Evolutionary conservation across 2,329 filamentous ascomycete species (phyloP).

Genomic region (Phaeomoniella chlamydospora): DNA sequence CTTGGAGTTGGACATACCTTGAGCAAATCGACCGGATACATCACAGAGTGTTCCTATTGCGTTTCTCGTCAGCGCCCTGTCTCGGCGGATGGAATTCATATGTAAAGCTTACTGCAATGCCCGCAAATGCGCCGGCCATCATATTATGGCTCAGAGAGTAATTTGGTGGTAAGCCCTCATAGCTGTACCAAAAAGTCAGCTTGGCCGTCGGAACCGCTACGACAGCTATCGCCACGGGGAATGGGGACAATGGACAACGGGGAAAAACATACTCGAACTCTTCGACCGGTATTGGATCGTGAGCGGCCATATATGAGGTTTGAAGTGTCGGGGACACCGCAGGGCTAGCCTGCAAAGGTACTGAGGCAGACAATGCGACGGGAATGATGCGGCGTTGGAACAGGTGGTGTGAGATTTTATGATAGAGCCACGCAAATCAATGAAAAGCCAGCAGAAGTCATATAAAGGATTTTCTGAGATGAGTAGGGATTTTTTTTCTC

Average conservation of each 20-base stretch:
- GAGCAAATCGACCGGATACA: conserved; percentile 96
- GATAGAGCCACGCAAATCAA: too few species aligned
- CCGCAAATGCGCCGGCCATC: conserved; percentile 89
- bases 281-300: conserved; percentile 25
- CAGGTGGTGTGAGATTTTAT: conserved; percentile 5
- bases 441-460: too few species aligned
- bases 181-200: conserved; percentile 38
- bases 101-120: conserved; percentile 60
- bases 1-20: conserved; percentile 58
- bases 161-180: conserved; percentile 87
- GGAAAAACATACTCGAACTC: conserved; percentile 29
- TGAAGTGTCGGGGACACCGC: conserved; percentile 19
- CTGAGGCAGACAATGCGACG: background rate
- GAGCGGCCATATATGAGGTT: conserved; percentile 22
- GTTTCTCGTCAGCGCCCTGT: too few species aligned
- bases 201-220: too few species aligned
- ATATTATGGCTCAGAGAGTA: conserved; percentile 92
- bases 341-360: conserved; percentile 2
- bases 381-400: conserved; percentile 3
- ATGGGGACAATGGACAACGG: too few species aligned
- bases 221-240: too few species aligned
- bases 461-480: too few species aligned
- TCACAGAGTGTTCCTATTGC: conserved; percentile 89
- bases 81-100: too few species aligned
- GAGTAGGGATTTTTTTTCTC: too few species aligned